A percentile compares a stretch with the other conserved stretches of the same genome.
Evolutionary conservation across 2,329 filamentous ascomycete genomes (phyloP).

Genomic region (Ophiostoma triangulosporum): DNA sequence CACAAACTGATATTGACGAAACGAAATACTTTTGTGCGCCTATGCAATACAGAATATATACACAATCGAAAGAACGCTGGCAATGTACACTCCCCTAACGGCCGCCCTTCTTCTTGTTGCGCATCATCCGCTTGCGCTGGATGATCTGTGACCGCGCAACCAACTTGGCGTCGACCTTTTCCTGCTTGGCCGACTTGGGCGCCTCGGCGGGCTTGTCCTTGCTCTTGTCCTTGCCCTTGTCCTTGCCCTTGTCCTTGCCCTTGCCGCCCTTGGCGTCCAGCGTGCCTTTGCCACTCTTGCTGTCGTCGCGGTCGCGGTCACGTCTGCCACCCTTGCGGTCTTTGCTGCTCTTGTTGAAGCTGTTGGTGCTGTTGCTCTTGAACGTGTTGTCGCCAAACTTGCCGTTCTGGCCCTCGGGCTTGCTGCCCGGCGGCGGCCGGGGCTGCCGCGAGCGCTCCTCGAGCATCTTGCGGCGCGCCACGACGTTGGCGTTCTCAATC

Average conservation of each 20-base stretch:
- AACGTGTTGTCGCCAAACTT: not conserved
- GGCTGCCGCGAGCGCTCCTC: conserved; percentile 31
- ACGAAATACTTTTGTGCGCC: no score
- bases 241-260: not conserved
- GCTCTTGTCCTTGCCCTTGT: not conserved
- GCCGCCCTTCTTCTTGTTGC: conserved; percentile 44
- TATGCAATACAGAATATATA: no score
- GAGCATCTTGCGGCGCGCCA: conserved; percentile 58
- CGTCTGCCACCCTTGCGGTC: conserved; percentile 20
- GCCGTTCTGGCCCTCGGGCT: conserved; percentile 19
- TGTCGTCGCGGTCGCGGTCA: conserved; percentile 26
- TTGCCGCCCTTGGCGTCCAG: not conserved
- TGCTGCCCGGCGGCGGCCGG: conserved; percentile 10
- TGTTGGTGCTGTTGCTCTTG: not conserved
- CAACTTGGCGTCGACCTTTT: conserved; percentile 22
- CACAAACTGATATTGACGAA: no score
- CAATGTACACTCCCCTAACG: no score
- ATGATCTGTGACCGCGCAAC: conserved; percentile 61
- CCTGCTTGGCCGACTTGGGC: conserved; percentile 11
- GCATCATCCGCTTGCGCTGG: conserved; percentile 66
- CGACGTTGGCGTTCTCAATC: conserved; percentile 93
- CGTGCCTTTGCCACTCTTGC: not conserved
- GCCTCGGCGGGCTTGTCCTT: not conserved
- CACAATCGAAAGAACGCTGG: no score
- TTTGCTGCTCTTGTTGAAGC: conserved; percentile 20